Evolutionary conservation across 306 rosid genomes (phyloP).

Genomic region (Dicorynia guianensis): DNA sequence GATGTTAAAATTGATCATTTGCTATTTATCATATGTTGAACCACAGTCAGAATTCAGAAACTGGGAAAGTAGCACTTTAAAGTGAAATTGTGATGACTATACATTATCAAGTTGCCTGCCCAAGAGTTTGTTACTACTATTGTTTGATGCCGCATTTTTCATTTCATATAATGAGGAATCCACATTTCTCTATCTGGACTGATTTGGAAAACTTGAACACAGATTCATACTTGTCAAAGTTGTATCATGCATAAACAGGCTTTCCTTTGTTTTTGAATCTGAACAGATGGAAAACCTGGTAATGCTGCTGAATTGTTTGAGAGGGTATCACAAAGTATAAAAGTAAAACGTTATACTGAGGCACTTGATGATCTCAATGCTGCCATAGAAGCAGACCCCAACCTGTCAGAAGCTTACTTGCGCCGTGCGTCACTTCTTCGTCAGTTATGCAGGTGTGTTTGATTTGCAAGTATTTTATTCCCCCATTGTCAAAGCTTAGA

Average conservation of each 20-base stretch:
- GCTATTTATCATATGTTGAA: neutral
- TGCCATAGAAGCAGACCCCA: constrained; percentile 95
- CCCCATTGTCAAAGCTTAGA: neutral
- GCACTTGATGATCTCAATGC: constrained; percentile 95
- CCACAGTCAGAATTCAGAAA: constrained; percentile 10
- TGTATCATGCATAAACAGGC: constrained; percentile 35
- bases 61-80: constrained; percentile 6
- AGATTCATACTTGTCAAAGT: constrained; percentile 22
- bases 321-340: constrained; percentile 79
- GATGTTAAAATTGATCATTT: constrained; percentile 16
- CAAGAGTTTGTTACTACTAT: constrained; percentile 1
- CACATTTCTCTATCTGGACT: neutral
- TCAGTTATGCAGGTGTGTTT: constrained; percentile 85
- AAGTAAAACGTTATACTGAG: constrained; percentile 81
- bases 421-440: constrained; percentile 92
- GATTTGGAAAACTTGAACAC: constrained; percentile 20
- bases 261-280: constrained; percentile 37
- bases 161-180: constrained; percentile 4
- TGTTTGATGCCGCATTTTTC: constrained; percentile 8
- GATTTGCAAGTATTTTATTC: constrained; percentile 4
- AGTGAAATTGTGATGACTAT: constrained; percentile 10
- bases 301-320: constrained; percentile 84
- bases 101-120: constrained; percentile 1
- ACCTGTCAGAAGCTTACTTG: constrained; percentile 85
- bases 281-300: constrained; percentile 69